Evolutionary conservation across 2,329 filamentous ascomycete genomes (phyloP).

Genomic region (Apiospora pterosperma): DNA sequence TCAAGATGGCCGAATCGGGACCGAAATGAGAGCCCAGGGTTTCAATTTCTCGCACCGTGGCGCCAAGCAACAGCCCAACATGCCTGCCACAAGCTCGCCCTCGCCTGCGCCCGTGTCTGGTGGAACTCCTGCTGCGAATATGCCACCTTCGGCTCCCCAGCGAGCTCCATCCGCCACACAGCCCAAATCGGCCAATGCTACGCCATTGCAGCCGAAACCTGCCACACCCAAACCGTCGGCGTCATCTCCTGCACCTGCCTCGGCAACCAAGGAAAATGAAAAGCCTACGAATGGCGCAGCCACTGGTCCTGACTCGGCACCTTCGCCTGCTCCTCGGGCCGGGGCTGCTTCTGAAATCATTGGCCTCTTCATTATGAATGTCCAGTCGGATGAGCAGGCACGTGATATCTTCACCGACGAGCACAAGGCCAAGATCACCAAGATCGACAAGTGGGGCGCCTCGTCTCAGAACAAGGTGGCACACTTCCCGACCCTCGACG

Average conservation of each 20-base stretch:
- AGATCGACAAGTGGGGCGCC: conserved; percentile 74
- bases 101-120: conserved; percentile 32
- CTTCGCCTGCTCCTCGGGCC: conserved; percentile 59
- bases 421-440: conserved; percentile 75
- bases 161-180: conserved; percentile 29
- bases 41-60: conserved; percentile 98
- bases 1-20: conserved; percentile 92
- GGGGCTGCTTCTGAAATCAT: conserved; percentile 61
- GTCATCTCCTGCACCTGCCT: conserved; percentile 29
- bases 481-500: conserved; percentile 75
- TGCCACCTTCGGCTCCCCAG: conserved; percentile 30
- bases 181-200: conserved; percentile 40
- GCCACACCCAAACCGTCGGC: conserved; percentile 43
- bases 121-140: conserved; percentile 24
- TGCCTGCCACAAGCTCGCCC: conserved; percentile 31
- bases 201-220: conserved; percentile 43
- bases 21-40: conserved; percentile 96
- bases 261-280: conserved; percentile 49
- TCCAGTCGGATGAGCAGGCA: conserved; percentile 78
- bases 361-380: conserved; percentile 86
- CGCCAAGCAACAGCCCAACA: conserved; percentile 64
- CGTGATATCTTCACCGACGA: conserved; percentile 79
- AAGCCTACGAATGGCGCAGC: conserved; percentile 53
- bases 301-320: conserved; percentile 47
- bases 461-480: conserved; percentile 71